Evolutionary conservation across 768 basidiomycete species (phyloP).

Genomic region (Serendipita sp.): DNA sequence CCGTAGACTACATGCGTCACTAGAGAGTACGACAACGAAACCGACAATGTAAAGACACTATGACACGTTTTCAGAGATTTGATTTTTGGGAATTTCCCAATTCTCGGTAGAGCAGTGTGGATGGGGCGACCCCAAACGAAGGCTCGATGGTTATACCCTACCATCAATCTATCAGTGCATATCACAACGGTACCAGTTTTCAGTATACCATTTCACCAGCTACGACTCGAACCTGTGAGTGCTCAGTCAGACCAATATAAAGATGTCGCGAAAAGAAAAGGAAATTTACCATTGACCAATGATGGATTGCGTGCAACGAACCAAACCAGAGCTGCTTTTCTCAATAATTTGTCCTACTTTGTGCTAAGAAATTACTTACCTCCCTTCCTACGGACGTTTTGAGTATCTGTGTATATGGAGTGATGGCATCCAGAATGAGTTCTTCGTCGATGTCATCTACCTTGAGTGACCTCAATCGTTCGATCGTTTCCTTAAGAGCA

Average conservation of each 20-base stretch:
- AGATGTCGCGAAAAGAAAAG: background rate
- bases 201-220: slow-evolving; percentile 59
- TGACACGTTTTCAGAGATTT: no score
- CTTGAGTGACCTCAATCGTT: slow-evolving; percentile 31
- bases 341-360: slow-evolving; percentile 8
- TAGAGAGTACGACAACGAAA: no score
- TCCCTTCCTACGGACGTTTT: slow-evolving; percentile 74
- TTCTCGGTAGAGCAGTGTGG: slow-evolving; percentile 59
- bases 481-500: slow-evolving; percentile 40
- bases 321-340: slow-evolving; percentile 61
- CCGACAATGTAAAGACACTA: no score
- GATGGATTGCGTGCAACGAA: slow-evolving; percentile 74
- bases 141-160: slow-evolving; percentile 54
- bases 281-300: slow-evolving; percentile 68
- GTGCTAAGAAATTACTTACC: slow-evolving; percentile 24
- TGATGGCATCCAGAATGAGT: slow-evolving; percentile 66
- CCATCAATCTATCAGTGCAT: slow-evolving; percentile 8
- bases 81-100: background rate
- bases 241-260: slow-evolving; percentile 6
- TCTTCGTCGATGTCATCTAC: slow-evolving; percentile 33
- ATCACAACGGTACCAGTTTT: background rate
- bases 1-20: no score
- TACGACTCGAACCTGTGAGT: slow-evolving; percentile 55
- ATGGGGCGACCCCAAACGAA: slow-evolving; percentile 77
- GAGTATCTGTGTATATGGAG: slow-evolving; percentile 59